phyloP scores from a whole-genome alignment of 1,139 yeast species.

The Lodderomyces parapsilosis region DNA sequence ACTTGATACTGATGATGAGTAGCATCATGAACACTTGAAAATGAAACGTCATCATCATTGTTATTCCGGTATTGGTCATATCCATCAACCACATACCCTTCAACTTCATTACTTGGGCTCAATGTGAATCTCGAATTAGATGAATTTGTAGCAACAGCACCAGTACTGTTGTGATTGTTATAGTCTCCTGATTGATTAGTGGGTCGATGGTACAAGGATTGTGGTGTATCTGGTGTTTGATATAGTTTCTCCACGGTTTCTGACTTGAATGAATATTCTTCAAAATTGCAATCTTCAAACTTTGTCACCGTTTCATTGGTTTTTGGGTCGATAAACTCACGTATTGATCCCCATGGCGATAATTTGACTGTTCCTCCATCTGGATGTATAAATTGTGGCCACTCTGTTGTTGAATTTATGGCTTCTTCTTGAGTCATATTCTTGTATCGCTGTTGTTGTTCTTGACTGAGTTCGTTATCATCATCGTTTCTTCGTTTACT shows the following conservation, averaged over 20 bases:
- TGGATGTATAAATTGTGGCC: slow-evolving; percentile 64
- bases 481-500: slow-evolving; percentile 3
- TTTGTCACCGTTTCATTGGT: slow-evolving; percentile 40
- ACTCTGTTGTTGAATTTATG: slow-evolving; percentile 41
- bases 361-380: slow-evolving; percentile 64
- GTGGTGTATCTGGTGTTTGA: slow-evolving; percentile 29
- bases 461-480: not conserved
- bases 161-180: not conserved
- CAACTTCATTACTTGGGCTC: slow-evolving; percentile 43
- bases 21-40: not conserved
- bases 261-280: slow-evolving; percentile 30
- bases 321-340: slow-evolving; percentile 33
- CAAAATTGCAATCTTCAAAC: slow-evolving; percentile 44
- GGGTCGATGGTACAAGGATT: slow-evolving; percentile 22
- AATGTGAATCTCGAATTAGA: slow-evolving; percentile 15
- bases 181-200: not conserved
- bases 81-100: slow-evolving; percentile 41
- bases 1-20: slow-evolving; percentile 22
- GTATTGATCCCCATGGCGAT: slow-evolving; percentile 57
- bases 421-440: slow-evolving; percentile 20
- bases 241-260: slow-evolving; percentile 16
- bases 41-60: not conserved
- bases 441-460: slow-evolving; percentile 19
- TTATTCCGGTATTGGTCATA: slow-evolving; percentile 16
- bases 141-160: not conserved